Base-by-base conservation (phyloP, 768 basidiomycete genomes). In the Tricholoma sp. region DNA sequence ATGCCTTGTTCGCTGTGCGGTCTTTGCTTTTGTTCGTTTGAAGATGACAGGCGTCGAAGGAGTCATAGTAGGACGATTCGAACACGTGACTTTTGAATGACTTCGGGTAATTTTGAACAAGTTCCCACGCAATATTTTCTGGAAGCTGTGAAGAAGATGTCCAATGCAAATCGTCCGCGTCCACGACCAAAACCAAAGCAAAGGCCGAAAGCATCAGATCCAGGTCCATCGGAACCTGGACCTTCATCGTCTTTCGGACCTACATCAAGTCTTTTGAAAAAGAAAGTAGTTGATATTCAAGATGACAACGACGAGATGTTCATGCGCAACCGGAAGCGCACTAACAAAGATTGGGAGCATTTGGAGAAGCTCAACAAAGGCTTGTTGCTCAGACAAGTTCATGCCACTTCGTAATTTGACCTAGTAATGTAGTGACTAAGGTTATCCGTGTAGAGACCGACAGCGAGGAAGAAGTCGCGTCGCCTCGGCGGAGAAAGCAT, bases 281-380 rank as follows among this genome's bases (percentile, higher is more conserved):
- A 52, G 46, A 57, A 57, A 51, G 63, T 61, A 45, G 69, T 66
- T 18, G 69, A 72, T 50, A 69, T 74, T 19, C 67, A 79, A 10
- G 85, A 89, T 57, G 82, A 82, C 51, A 88, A 82, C 51, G 89
- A 91, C 67, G 82, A 80, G 14, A 74, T 82, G 68, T 91, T 91
- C 62, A 80, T 90, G 64, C 80, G 80, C 51, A 92, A 90, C 66
- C 75, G 72, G 45, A 79, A 79, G 57, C 75, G 87, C 52, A 81
- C 81, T 4, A 66, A 74, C 4, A 72, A 78, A 52, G 73, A 78
- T 3, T 89, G 89, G 86, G 81, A 75, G 65, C 78, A 77, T 57
- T 67, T 91, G 41, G 79, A 84, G 22, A 72, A 81, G 65, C 69
- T 79, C 12, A 77, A 76, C 46, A 82, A 82, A 68, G 79, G 89